Base-by-base conservation (phyloP, 345 rosid species). In the Rubroshorea leprosula region DNA sequence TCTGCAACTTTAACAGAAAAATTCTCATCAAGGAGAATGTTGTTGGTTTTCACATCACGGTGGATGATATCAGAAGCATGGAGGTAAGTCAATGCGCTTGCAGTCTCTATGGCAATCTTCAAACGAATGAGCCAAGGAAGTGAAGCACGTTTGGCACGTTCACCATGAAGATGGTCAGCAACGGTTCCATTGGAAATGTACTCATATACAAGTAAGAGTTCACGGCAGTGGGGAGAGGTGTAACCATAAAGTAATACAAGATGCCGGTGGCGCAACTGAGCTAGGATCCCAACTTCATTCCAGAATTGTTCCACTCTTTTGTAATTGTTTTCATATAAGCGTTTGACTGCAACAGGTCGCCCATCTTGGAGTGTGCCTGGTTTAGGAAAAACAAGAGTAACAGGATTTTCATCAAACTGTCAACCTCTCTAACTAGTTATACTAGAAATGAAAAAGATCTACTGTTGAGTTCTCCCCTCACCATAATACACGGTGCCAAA, bases 261-360 rank as follows among this genome's bases (percentile, higher is more conserved):
- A 57, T 83, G 76, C 60, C 57, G 73, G 60, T 83, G 89, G 54
- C 65, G 82, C 23, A 83, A 64, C 50, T 80, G 67, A 1, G 83
- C 74, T 23, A 83, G 80, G 57, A 72, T 83, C 56, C 76, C 76
- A 41, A 92, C 86, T 72, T 89, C 98, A 55, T 92, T 92, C 80
- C 80, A 44, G 77, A 89, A 92, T 50, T 86, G 98, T 68, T 80
- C 83, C 23, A 79, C 87, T 66, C 87, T 83, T 74, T 63, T 92
- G 79, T 54, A 81, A 56, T 86, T 84, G 72, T 82, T 81, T 41
- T 92, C 98, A 4, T 71, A 89, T 39, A 89, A 69, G 19, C 98
- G 87, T 70, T 92, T 92, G 3, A 92, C 90, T 2, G 96, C 98
- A 68, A 92, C 87, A 0, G 68, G 65, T 19, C 93, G 76, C 54